Base-by-base conservation (phyloP, 768 basidiomycete species). In the Phylloporus sp. region DNA sequence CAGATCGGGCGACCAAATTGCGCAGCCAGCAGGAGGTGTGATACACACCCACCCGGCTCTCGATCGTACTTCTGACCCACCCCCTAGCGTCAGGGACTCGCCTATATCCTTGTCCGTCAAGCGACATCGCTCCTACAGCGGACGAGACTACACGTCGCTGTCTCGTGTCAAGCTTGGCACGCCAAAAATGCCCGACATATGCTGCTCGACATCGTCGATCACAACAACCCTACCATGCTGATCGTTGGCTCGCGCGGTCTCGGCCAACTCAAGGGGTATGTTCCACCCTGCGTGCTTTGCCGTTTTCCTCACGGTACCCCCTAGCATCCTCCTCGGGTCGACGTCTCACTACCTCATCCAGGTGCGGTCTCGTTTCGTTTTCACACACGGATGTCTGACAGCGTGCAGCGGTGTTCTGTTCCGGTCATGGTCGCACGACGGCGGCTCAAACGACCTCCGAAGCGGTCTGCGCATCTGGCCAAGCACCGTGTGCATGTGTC, bases 351-450 rank as follows among this genome's bases (percentile, higher is more conserved):
- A 97, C 65, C 81, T 93, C 42, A 89, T 91, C 40, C 87, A 92
- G 76, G 84, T 85, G 52, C 56, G 71, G 58, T 49, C 45, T 49
- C 45, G 18, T 31, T 15, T 53, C 18, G 7, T n/a, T 35, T 46
- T 23, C 28, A 31, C 43, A 29, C 13, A 29, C 20, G 45, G 8
- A 2, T 39, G 22, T 20, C n/a, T 44, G 42, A 54, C 45, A 31
- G 39, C 15, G 29, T 40, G 10, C 16, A 92, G 78, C 94, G 92
- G 71, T 95, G 91, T 55, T 91, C 91, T 15, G 94, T 95, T 0
- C 94, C 95, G 0, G 93, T 97, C 49, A 95, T 97, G 94, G 92
- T 95, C 47, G 91, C 94, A 5, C 90, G 94, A 47, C 84, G 93
- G 47, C 79, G 94, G 12, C 84, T 97, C 67, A 91, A 91, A 69